Evolutionary conservation across 352 stramenopile species (phyloP).

Genomic region (Globisporangium radiosum): DNA sequence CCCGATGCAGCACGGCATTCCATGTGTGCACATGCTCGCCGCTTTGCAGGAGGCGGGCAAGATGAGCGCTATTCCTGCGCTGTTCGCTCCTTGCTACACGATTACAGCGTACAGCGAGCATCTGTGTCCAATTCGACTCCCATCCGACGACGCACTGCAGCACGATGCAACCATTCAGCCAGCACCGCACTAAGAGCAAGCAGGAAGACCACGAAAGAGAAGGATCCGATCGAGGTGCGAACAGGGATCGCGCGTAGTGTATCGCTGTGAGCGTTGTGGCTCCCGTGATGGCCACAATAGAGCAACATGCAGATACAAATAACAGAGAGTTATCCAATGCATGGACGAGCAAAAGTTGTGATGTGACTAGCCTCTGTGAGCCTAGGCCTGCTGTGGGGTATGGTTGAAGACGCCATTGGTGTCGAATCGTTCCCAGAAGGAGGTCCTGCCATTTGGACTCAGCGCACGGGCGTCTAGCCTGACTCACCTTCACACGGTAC

Average conservation of each 20-base stretch:
- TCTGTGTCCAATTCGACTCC: background rate
- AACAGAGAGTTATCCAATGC: too few relatives aligned
- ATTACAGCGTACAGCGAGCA: background rate
- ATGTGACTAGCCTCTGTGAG: too few relatives aligned
- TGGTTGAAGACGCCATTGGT: too few relatives aligned
- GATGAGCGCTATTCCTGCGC: background rate
- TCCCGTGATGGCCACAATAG: too few relatives aligned
- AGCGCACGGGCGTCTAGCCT: too few relatives aligned
- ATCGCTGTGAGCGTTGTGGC: background rate
- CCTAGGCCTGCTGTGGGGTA: too few relatives aligned
- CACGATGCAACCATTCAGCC: background rate
- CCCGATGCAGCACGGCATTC: background rate
- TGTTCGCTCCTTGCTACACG: background rate
- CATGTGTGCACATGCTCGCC: background rate
- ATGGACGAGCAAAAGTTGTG: too few relatives aligned
- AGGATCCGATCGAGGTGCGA: background rate
- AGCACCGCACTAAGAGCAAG: background rate
- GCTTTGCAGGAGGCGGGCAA: background rate
- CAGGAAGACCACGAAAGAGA: constrained; percentile 1
- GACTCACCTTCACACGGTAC: too few relatives aligned
- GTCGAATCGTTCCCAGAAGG: too few relatives aligned
- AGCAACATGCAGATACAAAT: too few relatives aligned
- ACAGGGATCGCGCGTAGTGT: background rate
- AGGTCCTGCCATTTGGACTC: too few relatives aligned
- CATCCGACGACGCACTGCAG: background rate